Conservation (phyloP, 2,329 filamentous ascomycete genomes). For the Colletotrichum spinosum region DNA sequence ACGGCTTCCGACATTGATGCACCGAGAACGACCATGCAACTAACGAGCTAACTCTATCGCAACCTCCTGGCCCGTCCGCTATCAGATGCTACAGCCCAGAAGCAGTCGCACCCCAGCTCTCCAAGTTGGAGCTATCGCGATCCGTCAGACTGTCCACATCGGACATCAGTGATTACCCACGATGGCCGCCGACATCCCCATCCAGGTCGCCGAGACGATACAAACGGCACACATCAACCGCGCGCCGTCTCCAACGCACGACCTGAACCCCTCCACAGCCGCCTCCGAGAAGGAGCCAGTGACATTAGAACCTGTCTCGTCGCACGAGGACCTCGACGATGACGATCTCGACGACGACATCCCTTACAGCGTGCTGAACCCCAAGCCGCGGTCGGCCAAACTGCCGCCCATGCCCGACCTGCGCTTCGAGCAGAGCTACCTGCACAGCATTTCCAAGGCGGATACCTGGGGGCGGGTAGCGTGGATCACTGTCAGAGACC, state of each 20-base stretch:
- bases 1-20: neutral
- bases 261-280: conserved; percentile 84
- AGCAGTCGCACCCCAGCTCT: neutral
- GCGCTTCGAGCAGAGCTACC: conserved; percentile 97
- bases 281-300: conserved; percentile 72
- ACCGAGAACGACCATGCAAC: conserved; percentile 1
- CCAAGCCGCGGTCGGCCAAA: conserved; percentile 58
- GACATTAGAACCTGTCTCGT: conserved; percentile 31
- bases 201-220: conserved; percentile 81
- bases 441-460: conserved; percentile 86
- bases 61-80: neutral
- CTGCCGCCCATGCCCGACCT: conserved; percentile 84
- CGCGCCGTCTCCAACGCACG: conserved; percentile 77
- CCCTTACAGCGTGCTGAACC: conserved; percentile 72
- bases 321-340: conserved; percentile 57
- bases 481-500: conserved; percentile 89
- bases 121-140: conserved; percentile 7
- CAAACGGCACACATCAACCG: conserved; percentile 84
- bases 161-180: neutral
- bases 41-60: conserved; percentile 31
- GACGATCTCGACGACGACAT: conserved; percentile 71
- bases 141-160: neutral
- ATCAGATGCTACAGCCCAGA: neutral
- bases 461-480: conserved; percentile 83
- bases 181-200: conserved; percentile 66